These are phyloP conservation scores for Neopestalotiopsis sp. DNA, from an alignment of 2,329 filamentous ascomycete genomes.

Conservation along the genomic window DNA sequence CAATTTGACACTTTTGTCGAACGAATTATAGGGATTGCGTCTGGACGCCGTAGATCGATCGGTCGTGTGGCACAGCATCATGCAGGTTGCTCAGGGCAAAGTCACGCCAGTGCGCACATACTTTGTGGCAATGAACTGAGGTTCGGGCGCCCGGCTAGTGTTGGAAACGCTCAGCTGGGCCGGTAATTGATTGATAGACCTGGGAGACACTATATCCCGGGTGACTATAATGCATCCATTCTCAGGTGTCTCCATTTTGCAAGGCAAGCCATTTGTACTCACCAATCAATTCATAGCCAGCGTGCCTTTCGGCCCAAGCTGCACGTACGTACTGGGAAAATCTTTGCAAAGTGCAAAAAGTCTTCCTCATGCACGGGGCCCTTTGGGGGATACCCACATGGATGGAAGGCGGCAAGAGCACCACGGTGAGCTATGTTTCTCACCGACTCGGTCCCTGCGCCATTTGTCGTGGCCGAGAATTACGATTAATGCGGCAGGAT, in stretches of 20 bases:
- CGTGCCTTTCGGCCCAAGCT: background rate
- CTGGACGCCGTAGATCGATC: background rate
- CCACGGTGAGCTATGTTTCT: conserved; percentile 9
- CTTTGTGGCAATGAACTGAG: background rate
- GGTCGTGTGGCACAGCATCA: background rate
- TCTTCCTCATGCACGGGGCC: background rate
- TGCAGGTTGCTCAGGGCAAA: background rate
- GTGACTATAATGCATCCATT: background rate
- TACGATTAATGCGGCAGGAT: conserved; percentile 4
- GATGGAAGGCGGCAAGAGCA: background rate
- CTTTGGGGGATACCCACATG: background rate
- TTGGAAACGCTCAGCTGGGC: background rate
- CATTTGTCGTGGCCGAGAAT: background rate
- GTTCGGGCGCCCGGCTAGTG: background rate
- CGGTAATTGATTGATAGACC: background rate
- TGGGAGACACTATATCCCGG: background rate
- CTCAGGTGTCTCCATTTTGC: no score
- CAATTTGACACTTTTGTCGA: background rate
- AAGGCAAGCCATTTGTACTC: background rate
- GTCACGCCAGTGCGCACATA: background rate
- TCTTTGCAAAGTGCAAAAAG: background rate
- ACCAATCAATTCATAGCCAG: background rate
- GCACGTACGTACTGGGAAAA: background rate
- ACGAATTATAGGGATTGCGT: background rate
- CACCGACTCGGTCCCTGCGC: background rate